Percentiles rank a stretch among this genome's conserved stretches.
Conservation (phyloP, 306 rosid species). For the Quercus berberidifolia region DNA sequence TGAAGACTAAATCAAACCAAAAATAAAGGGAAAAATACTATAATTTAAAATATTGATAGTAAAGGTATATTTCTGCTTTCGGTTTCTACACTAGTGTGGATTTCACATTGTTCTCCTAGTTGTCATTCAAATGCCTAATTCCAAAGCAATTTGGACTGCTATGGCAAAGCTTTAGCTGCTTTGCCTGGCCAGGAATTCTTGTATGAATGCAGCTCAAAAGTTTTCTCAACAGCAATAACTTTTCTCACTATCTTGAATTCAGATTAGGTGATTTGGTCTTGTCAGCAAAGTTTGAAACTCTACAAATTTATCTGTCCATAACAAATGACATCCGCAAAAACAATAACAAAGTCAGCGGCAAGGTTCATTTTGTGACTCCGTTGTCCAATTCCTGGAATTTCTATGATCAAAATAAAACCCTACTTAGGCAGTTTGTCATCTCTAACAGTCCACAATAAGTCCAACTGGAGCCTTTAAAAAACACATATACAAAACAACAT, state of each 20-base stretch:
- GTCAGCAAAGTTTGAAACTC: constrained; percentile 27
- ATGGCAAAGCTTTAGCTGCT: constrained; percentile 43
- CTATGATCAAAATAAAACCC: constrained; percentile 9
- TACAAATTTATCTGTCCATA: constrained; percentile 36
- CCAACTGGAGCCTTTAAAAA: too few species aligned
- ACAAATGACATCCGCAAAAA: constrained; percentile 22
- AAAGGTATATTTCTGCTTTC: constrained; percentile 31
- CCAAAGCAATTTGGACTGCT: constrained; percentile 33
- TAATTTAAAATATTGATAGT: neutral
- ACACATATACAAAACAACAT: too few species aligned
- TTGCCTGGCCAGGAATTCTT: constrained; percentile 30
- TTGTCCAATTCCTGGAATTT: constrained; percentile 28
- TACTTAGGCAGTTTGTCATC: too few species aligned
- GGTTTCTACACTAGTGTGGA: constrained; percentile 26
- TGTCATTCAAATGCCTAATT: constrained; percentile 25
- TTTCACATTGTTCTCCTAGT: constrained; percentile 22
- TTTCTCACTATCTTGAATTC: constrained; percentile 27
- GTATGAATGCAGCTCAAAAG: constrained; percentile 31
- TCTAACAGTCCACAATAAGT: too few species aligned
- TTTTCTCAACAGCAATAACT: constrained; percentile 13
- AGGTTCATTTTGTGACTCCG: constrained; percentile 12
- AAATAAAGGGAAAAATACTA: too few species aligned
- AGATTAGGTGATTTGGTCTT: constrained; percentile 29
- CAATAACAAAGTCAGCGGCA: constrained; percentile 15
- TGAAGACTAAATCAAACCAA: too few species aligned